phyloP scores from a whole-genome alignment of 1,139 yeast genomes.

The Debaryomycetaceae sp. region DNA sequence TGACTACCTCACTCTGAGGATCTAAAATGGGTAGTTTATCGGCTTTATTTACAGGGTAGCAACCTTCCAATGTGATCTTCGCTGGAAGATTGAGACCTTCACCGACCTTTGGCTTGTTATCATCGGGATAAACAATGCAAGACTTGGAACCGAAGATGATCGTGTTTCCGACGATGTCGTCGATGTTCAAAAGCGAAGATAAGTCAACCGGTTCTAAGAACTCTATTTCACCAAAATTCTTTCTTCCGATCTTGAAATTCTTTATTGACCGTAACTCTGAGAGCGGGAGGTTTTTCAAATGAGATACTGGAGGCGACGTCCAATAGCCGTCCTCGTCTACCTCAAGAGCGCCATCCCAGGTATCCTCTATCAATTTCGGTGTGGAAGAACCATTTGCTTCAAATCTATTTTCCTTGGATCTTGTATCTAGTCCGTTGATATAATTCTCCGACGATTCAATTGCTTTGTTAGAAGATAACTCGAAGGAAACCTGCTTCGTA shows the following conservation, averaged over 20 bases:
- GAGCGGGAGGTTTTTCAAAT: constrained; percentile 56
- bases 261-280: constrained; percentile 62
- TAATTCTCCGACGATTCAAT: constrained; percentile 1
- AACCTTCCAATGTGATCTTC: constrained; percentile 66
- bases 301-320: constrained; percentile 73
- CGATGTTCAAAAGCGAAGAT: constrained; percentile 55
- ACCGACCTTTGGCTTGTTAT: constrained; percentile 61
- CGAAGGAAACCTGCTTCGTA: constrained; percentile 38
- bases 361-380: constrained; percentile 5
- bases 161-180: constrained; percentile 62
- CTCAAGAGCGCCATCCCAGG: constrained; percentile 34
- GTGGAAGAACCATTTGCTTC: constrained; percentile 10
- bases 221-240: constrained; percentile 71
- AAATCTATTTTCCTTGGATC: not conserved
- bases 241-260: constrained; percentile 74
- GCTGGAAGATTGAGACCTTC: constrained; percentile 83
- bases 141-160: constrained; percentile 58
- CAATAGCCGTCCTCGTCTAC: constrained; percentile 69
- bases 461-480: constrained; percentile 1
- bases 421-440: not conserved
- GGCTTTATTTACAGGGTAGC: constrained; percentile 74
- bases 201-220: constrained; percentile 83
- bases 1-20: constrained; percentile 68
- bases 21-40: constrained; percentile 75
- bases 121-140: constrained; percentile 73